A percentile compares a stretch with the other conserved stretches of the same genome.
These are phyloP conservation scores for Colletotrichum sp. DNA, from an alignment of 2,329 filamentous ascomycete genomes.

Conservation along the genomic window DNA sequence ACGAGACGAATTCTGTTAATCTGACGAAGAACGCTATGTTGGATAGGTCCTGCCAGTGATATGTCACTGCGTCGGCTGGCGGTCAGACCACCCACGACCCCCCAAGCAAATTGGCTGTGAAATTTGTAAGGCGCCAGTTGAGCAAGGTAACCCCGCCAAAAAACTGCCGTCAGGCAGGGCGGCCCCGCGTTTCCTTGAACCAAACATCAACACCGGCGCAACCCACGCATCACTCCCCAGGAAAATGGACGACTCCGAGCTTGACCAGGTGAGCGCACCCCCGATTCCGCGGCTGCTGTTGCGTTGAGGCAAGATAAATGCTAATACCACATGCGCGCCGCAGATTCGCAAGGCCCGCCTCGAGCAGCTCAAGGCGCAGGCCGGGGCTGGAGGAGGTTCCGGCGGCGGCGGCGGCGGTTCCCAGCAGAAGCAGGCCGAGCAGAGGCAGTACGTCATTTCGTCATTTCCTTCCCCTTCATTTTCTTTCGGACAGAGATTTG, in stretches of 20 bases:
- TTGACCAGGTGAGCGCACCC: constrained; percentile 39
- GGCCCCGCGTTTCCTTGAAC: constrained; percentile 14
- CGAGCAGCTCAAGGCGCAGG: constrained; percentile 85
- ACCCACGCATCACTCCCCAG: background rate
- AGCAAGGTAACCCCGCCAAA: constrained; percentile 19
- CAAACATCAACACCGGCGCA: constrained; percentile 13
- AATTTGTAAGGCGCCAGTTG: constrained; percentile 4
- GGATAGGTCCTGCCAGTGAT: no score
- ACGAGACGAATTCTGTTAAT: background rate
- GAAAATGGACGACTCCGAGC: constrained; percentile 48
- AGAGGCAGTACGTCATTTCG: constrained; percentile 33
- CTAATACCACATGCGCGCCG: constrained; percentile 2
- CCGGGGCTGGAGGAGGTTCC: constrained; percentile 51
- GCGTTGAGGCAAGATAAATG: background rate
- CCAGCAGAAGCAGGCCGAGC: constrained; percentile 70
- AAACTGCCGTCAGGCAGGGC: constrained; percentile 15
- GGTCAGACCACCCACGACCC: background rate
- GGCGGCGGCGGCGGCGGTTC: constrained; percentile 50
- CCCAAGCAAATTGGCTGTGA: background rate
- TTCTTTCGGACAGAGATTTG: background rate
- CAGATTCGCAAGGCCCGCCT: constrained; percentile 92
- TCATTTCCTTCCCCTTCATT: background rate
- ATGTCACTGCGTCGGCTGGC: background rate
- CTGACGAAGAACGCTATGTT: background rate
- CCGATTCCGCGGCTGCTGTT: background rate